phyloP scores from a whole-genome alignment of 108 stramenopile genomes.

The Fistulifera solaris region DNA sequence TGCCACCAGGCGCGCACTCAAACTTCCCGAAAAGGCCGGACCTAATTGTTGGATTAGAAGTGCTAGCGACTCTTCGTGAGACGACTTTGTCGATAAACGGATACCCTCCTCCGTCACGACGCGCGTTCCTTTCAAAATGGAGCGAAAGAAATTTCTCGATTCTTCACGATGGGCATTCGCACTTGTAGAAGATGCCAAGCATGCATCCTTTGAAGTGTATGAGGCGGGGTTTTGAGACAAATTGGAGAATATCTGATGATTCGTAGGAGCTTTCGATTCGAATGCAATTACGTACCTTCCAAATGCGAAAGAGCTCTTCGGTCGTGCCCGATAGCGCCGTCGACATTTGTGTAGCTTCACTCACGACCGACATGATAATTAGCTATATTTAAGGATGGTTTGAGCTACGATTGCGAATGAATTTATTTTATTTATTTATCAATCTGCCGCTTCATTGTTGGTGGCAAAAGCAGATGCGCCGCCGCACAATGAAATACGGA shows the following conservation, averaged over 20 bases:
- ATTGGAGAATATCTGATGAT: too few relatives aligned
- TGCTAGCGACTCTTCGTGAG: conserved; percentile 27
- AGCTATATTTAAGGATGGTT: too few relatives aligned
- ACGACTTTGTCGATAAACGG: conserved; percentile 8
- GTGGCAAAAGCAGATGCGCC: too few relatives aligned
- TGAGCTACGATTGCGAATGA: too few relatives aligned
- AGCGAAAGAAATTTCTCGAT: background rate
- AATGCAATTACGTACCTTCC: background rate
- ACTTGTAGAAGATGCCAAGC: background rate
- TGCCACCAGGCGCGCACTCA: background rate
- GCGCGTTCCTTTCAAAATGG: background rate
- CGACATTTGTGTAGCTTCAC: too few relatives aligned
- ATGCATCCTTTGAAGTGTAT: too few relatives aligned
- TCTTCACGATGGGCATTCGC: background rate
- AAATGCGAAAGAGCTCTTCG: conserved; percentile 4
- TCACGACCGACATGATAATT: too few relatives aligned
- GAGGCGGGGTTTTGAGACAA: too few relatives aligned
- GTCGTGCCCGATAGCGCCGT: background rate
- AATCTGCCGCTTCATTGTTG: too few relatives aligned
- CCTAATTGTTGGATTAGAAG: conserved; percentile 23
- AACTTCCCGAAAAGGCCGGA: conserved; percentile 11
- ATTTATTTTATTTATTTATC: too few relatives aligned
- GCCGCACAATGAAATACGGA: too few relatives aligned
- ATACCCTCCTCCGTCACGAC: background rate
- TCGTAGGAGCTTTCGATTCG: too few relatives aligned